Evolutionary conservation across 2,329 filamentous ascomycete species (phyloP), one percentile per base, ranked within the genome.

Genomic region (Colletotrichum truncatum): DNA sequence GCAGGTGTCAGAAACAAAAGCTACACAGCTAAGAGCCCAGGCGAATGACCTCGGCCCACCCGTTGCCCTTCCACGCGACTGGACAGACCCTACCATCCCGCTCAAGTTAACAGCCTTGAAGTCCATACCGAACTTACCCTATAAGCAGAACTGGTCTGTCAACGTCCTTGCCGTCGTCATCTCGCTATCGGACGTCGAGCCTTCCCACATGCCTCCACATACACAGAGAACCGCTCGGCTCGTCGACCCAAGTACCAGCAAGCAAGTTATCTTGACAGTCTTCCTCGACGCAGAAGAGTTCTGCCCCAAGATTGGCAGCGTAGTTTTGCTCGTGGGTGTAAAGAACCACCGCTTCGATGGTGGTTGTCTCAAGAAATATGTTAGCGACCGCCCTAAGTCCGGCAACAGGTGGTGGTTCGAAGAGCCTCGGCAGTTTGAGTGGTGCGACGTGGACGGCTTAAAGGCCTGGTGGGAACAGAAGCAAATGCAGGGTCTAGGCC

Each of bases 311-410:
- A 70, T 86, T 0, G 86, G 85, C 3, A 83, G 80, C 53, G 81
- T 81, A 0, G 82, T 87, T 1, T 67, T 88, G 4, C 73, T 88
- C 1, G 77, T 84, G 0, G 85, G 85, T 0, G 85, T 87, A 2
- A 88, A 88, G 75, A 88, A 88, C 30, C 86, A 88, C 52, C 73
- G 79, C 2, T 87, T 84, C 61, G 85, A 87, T 14, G 80, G 79
- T 1, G 80, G 80, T 0, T 80, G 78, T 30, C 64, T 82, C 52
- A 82, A 82, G 69, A 82, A 82, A 69, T 82, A 82, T 49, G 77
- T 75, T 12, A 82, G 80, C 63, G 80, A 82, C 64, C 68, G 68
- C 30, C 72, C 72, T 4, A 43, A 30, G 16, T 49, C 57, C 3
- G 81, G 79, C 1, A 78, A 65, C 4, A 71, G 66, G 11, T 88